Conservation (phyloP, 371 early-diverging fungal species). For the Apophysomyces variabilis region DNA sequence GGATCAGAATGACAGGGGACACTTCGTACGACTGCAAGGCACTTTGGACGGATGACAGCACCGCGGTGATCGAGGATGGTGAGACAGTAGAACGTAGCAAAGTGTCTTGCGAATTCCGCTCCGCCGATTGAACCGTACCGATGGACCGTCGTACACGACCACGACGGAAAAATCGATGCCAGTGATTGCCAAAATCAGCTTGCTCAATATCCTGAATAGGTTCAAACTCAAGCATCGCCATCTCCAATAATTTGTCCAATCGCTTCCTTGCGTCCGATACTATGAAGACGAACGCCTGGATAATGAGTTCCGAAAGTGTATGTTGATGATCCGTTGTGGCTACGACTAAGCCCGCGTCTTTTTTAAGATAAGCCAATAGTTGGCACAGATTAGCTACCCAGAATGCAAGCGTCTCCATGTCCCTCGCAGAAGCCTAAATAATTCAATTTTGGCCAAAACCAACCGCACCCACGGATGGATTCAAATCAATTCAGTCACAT, state of each 20-base stretch:
- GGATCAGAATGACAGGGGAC: conserved; percentile 53
- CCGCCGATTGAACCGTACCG: background rate
- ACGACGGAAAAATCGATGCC: conserved; percentile 54
- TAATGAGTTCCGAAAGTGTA: conserved; percentile 66
- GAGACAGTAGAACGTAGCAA: conserved; percentile 23
- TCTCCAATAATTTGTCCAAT: conserved; percentile 63
- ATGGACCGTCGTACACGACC: conserved; percentile 7
- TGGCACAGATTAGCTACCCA: conserved; percentile 85
- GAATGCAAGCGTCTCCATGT: conserved; percentile 53
- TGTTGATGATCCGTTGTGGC: conserved; percentile 65
- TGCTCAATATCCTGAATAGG: conserved; percentile 68
- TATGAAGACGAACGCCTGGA: conserved; percentile 68
- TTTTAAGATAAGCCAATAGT: conserved; percentile 78
- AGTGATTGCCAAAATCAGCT: conserved; percentile 61
- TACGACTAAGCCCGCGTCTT: conserved; percentile 73
- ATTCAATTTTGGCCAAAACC: background rate
- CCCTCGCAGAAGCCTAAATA: conserved; percentile 28
- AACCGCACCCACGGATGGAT: background rate
- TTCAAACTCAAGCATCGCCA: conserved; percentile 74
- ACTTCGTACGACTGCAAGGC: conserved; percentile 60
- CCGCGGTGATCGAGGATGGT: conserved; percentile 59
- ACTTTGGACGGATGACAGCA: conserved; percentile 56
- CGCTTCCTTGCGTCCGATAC: conserved; percentile 60
- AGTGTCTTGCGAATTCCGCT: background rate
- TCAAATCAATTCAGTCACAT: background rate